Evolutionary conservation across 169 alveolate genomes (phyloP), one percentile per base, ranked within the genome.

Genomic region (Plasmodium vivax): DNA sequence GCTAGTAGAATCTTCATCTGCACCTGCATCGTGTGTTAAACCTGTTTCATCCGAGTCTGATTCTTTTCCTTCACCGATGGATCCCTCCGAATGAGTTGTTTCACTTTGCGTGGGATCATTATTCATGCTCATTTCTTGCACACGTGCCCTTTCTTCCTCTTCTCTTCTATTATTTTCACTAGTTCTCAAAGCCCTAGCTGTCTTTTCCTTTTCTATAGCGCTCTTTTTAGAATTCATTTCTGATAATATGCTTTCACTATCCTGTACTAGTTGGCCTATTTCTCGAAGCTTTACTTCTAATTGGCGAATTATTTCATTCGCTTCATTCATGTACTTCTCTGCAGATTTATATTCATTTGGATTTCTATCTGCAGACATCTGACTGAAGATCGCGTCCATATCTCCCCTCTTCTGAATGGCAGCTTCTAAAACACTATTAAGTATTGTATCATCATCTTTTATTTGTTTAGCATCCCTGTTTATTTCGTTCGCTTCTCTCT

Each of bases 281-380:
- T 32, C 34, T 41, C 4, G 19, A 79, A 79, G 6, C 30, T 1
- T 38, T 2, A 1, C 32, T n/a, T 19, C 41, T 79, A 62, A 19
- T 36, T 79, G 4, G 10, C 16, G 38, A 79, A 79, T 32, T 79
- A 79, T 38, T 38, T 43, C 32, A 79, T 7, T 58, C 12, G 71
- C 84, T 12, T 79, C 84, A 12, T 34, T 12, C 43, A 79, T 79
- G 51, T 7, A 32, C 32, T 36, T 10, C 41, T 41, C 32, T 79
- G 71, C 84, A 79, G 84, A 79, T 79, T 36, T 41, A 30, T 79
- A 79, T 79, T 6, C 84, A 43, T 10, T 79, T 71, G 84, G 51
- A 79, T 79, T 79, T 19, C 32, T 38, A 43, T 79, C 6, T 38
- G 23, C 5, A 19, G 84, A 79, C 30, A 79, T 79, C 32, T 38